phyloP scores from a whole-genome alignment of 495 filamentous ascomycete species.

The Penicillium bialowiezense region DNA sequence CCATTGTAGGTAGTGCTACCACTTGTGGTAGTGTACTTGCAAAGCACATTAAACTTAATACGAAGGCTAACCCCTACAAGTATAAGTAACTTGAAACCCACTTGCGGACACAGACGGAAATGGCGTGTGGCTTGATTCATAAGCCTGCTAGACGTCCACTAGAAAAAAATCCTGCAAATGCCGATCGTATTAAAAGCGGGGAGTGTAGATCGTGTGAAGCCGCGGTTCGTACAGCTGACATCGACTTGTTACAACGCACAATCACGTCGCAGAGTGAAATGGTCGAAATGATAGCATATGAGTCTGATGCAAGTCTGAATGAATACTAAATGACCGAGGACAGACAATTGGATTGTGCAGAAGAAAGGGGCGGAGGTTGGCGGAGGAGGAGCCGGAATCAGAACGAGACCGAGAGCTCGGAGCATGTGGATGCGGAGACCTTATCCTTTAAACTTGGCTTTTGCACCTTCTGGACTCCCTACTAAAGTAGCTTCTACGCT shows the following conservation, averaged over 20 bases:
- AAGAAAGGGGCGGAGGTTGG: background rate
- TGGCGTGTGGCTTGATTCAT: background rate
- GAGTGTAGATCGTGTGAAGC: slow-evolving; percentile 5
- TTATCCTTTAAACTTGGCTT: background rate
- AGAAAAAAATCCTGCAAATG: background rate
- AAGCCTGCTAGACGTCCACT: background rate
- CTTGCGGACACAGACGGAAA: background rate
- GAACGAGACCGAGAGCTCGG: slow-evolving; percentile 15
- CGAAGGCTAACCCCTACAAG: background rate
- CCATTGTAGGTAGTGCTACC: too few species aligned
- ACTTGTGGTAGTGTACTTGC: too few species aligned
- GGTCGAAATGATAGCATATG: too few species aligned
- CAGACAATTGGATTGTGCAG: too few species aligned
- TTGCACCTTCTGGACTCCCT: background rate
- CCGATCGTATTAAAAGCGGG: background rate
- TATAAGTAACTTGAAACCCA: background rate
- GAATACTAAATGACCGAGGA: too few species aligned
- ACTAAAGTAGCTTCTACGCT: background rate
- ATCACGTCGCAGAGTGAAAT: too few species aligned
- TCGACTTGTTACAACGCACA: background rate
- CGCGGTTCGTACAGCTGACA: background rate
- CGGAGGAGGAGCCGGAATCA: background rate
- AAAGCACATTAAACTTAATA: too few species aligned
- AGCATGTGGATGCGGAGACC: slow-evolving; percentile 28
- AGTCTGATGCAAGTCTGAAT: too few species aligned